Conservation (phyloP, 1,284 basidiomycete species). For the Cutaneotrichosporon curvatum region DNA sequence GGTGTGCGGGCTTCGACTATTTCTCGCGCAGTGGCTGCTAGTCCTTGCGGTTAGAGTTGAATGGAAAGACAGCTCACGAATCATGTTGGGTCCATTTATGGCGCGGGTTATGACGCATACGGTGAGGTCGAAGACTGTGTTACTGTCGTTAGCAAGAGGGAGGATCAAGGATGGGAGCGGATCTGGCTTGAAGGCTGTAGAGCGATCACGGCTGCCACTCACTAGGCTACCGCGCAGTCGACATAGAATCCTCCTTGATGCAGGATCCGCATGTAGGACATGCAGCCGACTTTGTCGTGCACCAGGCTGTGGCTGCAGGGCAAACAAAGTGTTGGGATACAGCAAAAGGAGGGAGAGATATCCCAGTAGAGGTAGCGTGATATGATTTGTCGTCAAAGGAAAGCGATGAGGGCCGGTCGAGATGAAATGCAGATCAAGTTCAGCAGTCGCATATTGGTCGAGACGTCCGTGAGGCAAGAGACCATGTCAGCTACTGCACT, state of each 20-base stretch:
- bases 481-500: too few relatives aligned
- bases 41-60: neutral
- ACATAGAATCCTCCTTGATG: constrained; percentile 35
- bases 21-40: constrained; percentile 35
- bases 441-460: too few relatives aligned
- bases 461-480: neutral
- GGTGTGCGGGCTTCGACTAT: constrained; percentile 30
- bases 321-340: too few relatives aligned
- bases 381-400: too few relatives aligned
- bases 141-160: constrained; percentile 19
- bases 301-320: constrained; percentile 24
- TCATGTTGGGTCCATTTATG: constrained; percentile 20
- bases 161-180: too few relatives aligned
- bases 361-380: too few relatives aligned
- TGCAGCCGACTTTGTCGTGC: constrained; percentile 27
- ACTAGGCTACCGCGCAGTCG: constrained; percentile 26
- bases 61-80: constrained; percentile 4
- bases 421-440: too few relatives aligned
- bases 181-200: too few relatives aligned
- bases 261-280: constrained; percentile 28
- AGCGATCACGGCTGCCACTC: too few relatives aligned
- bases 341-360: too few relatives aligned
- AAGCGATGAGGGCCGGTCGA: too few relatives aligned
- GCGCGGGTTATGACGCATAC: constrained; percentile 24
- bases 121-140: constrained; percentile 20